A percentile compares a stretch with the other conserved stretches of the same genome.
These are phyloP conservation scores for Torulaspora pretoriensis DNA, from an alignment of 1,139 yeast species.

Conservation along the genomic window DNA sequence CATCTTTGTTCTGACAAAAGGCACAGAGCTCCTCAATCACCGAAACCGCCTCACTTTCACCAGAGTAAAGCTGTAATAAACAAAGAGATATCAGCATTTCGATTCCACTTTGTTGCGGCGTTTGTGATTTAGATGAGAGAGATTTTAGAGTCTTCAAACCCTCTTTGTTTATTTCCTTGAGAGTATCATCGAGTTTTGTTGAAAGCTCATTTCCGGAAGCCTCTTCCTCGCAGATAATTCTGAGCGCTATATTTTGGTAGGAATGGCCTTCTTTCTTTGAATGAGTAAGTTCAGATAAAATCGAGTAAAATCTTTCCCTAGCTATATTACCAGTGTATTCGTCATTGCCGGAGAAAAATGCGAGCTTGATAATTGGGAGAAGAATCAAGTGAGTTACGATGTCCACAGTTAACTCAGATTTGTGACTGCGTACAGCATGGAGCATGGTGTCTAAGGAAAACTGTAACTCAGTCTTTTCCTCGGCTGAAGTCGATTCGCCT, in stretches of 20 bases:
- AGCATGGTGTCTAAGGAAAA: constrained; percentile 70
- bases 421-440: constrained; percentile 52
- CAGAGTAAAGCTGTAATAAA: constrained; percentile 70
- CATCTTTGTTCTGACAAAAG: constrained; percentile 45
- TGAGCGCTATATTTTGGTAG: constrained; percentile 55
- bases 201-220: constrained; percentile 35
- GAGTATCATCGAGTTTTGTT: constrained; percentile 52
- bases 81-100: constrained; percentile 77
- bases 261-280: constrained; percentile 41
- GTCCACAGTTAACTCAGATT: constrained; percentile 30
- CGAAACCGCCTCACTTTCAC: constrained; percentile 72
- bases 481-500: constrained; percentile 1
- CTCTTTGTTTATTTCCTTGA: constrained; percentile 46
- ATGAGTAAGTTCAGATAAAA: constrained; percentile 56
- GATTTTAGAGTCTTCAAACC: constrained; percentile 49
- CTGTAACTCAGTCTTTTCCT: constrained; percentile 39
- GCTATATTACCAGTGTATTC: constrained; percentile 37
- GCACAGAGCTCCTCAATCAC: constrained; percentile 68
- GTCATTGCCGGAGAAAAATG: constrained; percentile 46
- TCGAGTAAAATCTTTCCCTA: constrained; percentile 60
- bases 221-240: constrained; percentile 37
- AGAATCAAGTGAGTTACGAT: constrained; percentile 50
- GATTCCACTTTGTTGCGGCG: constrained; percentile 40
- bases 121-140: constrained; percentile 42
- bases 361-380: constrained; percentile 47